phyloP scores from a whole-genome alignment of 345 rosid species.

The Eucalyptus paniculata region DNA sequence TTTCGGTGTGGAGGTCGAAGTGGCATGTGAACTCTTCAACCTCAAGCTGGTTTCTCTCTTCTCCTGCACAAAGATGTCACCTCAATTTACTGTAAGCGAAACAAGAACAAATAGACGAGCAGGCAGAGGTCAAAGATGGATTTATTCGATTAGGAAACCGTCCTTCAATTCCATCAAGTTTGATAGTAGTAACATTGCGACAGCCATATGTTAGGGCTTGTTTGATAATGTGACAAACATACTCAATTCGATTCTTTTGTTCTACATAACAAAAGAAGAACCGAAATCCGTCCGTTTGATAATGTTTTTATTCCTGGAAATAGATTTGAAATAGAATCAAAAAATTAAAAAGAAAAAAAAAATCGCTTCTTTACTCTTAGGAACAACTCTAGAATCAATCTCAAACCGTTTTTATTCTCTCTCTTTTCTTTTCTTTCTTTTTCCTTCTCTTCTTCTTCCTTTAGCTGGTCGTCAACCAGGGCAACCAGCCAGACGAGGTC shows the following conservation, averaged over 20 bases:
- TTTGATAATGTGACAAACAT: too few relatives aligned
- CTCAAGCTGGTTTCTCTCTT: constrained; percentile 7
- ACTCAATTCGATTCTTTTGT: too few relatives aligned
- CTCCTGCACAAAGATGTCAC: neutral
- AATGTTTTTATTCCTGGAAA: accelerated
- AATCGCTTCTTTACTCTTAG: accelerated
- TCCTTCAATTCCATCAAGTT: neutral
- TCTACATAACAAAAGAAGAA: accelerated
- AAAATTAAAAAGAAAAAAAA: too few relatives aligned
- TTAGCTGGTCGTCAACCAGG: accelerated
- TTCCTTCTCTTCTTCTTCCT: too few relatives aligned
- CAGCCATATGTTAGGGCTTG: accelerated
- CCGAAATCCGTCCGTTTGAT: accelerated
- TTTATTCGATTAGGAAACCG: neutral
- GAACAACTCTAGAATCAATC: too few relatives aligned
- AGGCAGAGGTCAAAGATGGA: neutral
- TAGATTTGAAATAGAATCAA: too few relatives aligned
- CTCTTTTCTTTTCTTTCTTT: too few relatives aligned
- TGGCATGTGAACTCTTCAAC: constrained; percentile 11
- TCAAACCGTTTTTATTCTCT: accelerated
- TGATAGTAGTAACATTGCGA: neutral
- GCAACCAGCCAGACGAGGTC: accelerated
- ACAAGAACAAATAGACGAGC: neutral
- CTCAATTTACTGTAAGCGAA: neutral
- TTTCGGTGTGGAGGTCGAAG: constrained; percentile 1